Percentiles rank a stretch among this genome's conserved stretches.
Conservation (phyloP, 2,329 filamentous ascomycete species). For the Shiraia sp. region DNA sequence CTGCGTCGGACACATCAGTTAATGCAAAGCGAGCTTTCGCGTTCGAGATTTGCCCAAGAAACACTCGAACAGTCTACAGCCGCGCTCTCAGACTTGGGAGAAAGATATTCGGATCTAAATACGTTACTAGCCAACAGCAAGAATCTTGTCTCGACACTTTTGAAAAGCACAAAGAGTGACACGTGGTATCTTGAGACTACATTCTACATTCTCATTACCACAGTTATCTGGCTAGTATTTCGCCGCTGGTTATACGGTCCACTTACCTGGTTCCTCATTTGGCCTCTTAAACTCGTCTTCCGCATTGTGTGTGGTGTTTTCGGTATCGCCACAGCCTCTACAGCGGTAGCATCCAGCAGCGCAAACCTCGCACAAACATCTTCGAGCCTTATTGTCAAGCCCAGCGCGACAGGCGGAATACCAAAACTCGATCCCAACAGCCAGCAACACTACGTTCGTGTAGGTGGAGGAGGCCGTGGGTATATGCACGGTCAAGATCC, state of each 20-base stretch:
- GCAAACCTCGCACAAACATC: constrained; percentile 20
- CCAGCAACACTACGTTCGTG: constrained; percentile 44
- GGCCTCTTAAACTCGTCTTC: constrained; percentile 73
- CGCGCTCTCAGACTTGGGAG: constrained; percentile 77
- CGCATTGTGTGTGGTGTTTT: constrained; percentile 62
- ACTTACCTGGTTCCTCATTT: constrained; percentile 83
- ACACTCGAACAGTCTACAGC: constrained; percentile 83
- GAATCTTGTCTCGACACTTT: constrained; percentile 74
- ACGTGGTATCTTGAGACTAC: constrained; percentile 96
- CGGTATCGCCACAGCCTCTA: constrained; percentile 51
- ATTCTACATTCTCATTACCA: constrained; percentile 78
- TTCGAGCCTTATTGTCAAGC: constrained; percentile 49
- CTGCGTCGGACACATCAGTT: constrained; percentile 84
- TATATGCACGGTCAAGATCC: constrained; percentile 48
- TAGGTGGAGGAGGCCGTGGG: constrained; percentile 57
- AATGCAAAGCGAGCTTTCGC: constrained; percentile 80
- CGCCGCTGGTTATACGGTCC: constrained; percentile 85
- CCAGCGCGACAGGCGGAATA: constrained; percentile 47
- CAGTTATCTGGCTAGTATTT: constrained; percentile 84
- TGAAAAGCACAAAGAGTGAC: constrained; percentile 91
- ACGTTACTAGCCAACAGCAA: constrained; percentile 74
- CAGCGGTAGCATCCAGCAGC: constrained; percentile 22
- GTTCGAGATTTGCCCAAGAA: constrained; percentile 87
- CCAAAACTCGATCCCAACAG: constrained; percentile 36
- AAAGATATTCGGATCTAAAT: constrained; percentile 80